Base-by-base conservation (phyloP, 208 protist genomes). In the Trichomonas gallinae region DNA sequence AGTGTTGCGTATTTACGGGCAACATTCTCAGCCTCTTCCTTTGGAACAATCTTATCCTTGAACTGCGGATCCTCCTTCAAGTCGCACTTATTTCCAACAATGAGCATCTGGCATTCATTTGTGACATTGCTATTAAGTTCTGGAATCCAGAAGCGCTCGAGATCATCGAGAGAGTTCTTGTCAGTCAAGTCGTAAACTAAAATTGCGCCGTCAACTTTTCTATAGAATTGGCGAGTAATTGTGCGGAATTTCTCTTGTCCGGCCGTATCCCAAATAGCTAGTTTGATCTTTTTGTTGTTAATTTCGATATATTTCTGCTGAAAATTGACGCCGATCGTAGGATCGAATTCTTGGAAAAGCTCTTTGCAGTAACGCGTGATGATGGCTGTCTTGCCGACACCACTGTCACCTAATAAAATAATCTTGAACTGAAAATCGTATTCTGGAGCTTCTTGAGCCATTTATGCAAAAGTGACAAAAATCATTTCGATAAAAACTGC, bases 191-290 rank as follows among this genome's bases (percentile, higher is more conserved):
- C 93, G 36, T 96, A 96, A 34, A 96, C 93, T n/a, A 96, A 31
- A 44, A 96, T 48, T 44, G 34, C 46, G 21, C 93, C 93, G 36
- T 63, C 93, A 34, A 81, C 51, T 31, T 96, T 96, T 42, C 93
- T 21, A 45, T 96, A 96, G 34, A 96, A 63, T 83, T 96, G 93
- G 13, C 49, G 36, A 17, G 93, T 82, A 31, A 96, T n/a, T 40
- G 93, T 96, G 15, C 93, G 11, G 42, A 82, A 96, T 82, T 81
- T 96, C 44, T 96, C 93, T 96, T 96, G 93, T 83, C 93, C 93
- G 8, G 93, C 93, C n/a, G 93, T 96, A 46, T 96, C 93, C 93
- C 93, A 96, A 13, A 96, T 96, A 44, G 40, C 93, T 1, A 96
- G 31, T 82, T 96, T 96, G 13, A 96, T 96, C 11, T 38, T 21